Evolutionary conservation across 2,329 filamentous ascomycete genomes (phyloP).

Genomic region (Alternaria postmessia): DNA sequence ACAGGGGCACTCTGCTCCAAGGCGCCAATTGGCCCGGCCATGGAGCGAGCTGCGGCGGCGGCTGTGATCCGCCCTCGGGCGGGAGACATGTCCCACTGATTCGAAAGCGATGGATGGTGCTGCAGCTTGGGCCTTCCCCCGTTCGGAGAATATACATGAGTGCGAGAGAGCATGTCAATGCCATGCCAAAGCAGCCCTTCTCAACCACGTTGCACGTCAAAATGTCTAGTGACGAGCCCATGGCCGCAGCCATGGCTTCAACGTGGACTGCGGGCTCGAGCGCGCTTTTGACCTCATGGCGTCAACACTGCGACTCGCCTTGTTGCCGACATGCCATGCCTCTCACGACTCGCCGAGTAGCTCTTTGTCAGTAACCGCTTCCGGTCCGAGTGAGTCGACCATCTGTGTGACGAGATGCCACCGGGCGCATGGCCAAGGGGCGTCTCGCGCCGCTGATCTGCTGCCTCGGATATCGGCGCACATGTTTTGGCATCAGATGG

Average conservation of each 20-base stretch:
- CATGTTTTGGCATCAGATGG: constrained; percentile 14
- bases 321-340: constrained; percentile 16
- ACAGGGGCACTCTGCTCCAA: constrained; percentile 21
- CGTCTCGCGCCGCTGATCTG: constrained; percentile 36
- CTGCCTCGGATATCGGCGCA: constrained; percentile 38
- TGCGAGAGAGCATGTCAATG: not conserved
- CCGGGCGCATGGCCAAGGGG: constrained; percentile 44
- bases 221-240: constrained; percentile 5
- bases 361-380: constrained; percentile 29
- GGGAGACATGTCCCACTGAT: constrained; percentile 22
- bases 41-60: constrained; percentile 31
- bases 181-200: not conserved
- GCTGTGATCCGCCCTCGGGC: constrained; percentile 34
- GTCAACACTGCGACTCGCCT: constrained; percentile 25
- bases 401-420: constrained; percentile 33
- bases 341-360: constrained; percentile 34
- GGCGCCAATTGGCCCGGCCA: constrained; percentile 22
- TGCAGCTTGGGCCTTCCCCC: constrained; percentile 23
- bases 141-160: constrained; percentile 26
- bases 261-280: constrained; percentile 24
- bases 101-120: constrained; percentile 20
- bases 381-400: constrained; percentile 28
- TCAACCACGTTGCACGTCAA: constrained; percentile 14
- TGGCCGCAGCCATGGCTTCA: constrained; percentile 15
- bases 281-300: constrained; percentile 32